These are phyloP conservation scores for Cercospora zeina DNA, from an alignment of 2,329 filamentous ascomycete species.

Conservation along the genomic window DNA sequence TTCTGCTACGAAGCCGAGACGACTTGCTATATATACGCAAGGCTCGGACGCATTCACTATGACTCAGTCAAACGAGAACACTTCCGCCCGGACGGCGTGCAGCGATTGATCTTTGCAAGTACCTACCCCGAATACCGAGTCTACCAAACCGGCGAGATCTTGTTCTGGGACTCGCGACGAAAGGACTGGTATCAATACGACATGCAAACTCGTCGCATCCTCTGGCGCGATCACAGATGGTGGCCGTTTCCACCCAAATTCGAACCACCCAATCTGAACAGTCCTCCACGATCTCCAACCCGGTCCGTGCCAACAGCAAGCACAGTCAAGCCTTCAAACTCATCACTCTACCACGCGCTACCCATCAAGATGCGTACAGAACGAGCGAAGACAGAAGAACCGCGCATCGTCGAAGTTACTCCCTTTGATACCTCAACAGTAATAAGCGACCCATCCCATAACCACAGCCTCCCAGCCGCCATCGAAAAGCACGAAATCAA, in stretches of 20 bases:
- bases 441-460: background rate
- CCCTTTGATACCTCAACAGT: conserved; percentile 10
- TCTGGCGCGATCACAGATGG: conserved; percentile 21
- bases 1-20: conserved; percentile 24
- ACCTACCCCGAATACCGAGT: conserved; percentile 19
- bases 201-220: conserved; percentile 16
- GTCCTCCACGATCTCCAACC: conserved; percentile 3
- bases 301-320: background rate
- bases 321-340: background rate
- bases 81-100: conserved; percentile 14
- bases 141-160: conserved; percentile 20
- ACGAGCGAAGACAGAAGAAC: conserved; percentile 12
- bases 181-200: conserved; percentile 22
- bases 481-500: background rate
- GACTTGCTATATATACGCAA: conserved; percentile 21
- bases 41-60: conserved; percentile 18
- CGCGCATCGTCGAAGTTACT: conserved; percentile 14
- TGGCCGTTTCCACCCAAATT: conserved; percentile 23
- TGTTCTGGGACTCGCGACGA: conserved; percentile 20
- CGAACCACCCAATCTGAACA: conserved; percentile 8
- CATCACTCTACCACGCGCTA: conserved; percentile 2
- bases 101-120: conserved; percentile 15
- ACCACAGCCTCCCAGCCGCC: conserved; percentile 3
- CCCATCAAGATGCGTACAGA: conserved; percentile 8
- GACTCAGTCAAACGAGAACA: conserved; percentile 22